phyloP scores from a whole-genome alignment of 148 eudicot genomes.

The Silene latifolia region DNA sequence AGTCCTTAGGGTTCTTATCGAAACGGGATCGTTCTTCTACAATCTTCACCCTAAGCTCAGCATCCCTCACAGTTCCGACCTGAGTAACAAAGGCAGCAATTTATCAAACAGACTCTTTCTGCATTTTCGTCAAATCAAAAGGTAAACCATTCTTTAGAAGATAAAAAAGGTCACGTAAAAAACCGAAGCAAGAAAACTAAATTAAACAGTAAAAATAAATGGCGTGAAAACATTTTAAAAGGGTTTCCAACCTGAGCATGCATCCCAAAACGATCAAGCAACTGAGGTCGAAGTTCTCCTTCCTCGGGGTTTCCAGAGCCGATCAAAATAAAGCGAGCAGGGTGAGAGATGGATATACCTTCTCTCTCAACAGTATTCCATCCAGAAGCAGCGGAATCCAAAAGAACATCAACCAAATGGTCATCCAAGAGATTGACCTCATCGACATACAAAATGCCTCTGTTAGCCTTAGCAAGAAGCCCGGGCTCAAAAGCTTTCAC shows the following conservation, averaged over 20 bases:
- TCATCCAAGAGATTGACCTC: conserved; percentile 90
- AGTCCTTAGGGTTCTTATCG: conserved; percentile 74
- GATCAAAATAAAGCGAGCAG: conserved; percentile 81
- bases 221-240: not conserved
- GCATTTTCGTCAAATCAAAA: not conserved
- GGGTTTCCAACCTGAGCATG: conserved; percentile 52
- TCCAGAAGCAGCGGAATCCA: conserved; percentile 96
- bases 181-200: not conserved
- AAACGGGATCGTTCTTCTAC: conserved; percentile 90
- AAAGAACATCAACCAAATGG: conserved; percentile 82
- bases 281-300: conserved; percentile 86
- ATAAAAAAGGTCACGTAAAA: not conserved
- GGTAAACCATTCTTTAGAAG: not conserved
- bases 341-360: conserved; percentile 94
- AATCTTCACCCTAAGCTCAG: conserved; percentile 90
- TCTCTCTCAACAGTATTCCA: conserved; percentile 97
- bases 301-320: conserved; percentile 94
- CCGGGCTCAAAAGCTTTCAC: conserved; percentile 98
- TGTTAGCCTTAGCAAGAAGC: conserved; percentile 90
- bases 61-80: conserved; percentile 89
- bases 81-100: not conserved
- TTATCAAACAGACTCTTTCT: not conserved
- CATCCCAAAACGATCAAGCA: conserved; percentile 93
- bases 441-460: conserved; percentile 85
- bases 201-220: not conserved